Conservation (phyloP, 257 asterid genomes). For the Ilex aquifolium region DNA sequence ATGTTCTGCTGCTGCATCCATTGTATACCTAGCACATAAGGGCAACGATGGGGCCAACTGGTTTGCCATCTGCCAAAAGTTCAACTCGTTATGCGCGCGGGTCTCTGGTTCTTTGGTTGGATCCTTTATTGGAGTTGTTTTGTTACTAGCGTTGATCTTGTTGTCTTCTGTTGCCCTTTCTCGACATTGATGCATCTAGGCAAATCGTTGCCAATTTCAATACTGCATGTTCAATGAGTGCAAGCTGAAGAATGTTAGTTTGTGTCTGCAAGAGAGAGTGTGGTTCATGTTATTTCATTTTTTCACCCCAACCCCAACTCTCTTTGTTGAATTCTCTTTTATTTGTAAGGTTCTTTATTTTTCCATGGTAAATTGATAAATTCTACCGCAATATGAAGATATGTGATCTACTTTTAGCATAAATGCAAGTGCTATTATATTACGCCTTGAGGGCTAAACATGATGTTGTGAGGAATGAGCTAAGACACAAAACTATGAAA, state of each 20-base stretch:
- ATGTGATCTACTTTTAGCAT: not conserved
- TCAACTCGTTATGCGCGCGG: slow-evolving; percentile 59
- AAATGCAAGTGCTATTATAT: not conserved
- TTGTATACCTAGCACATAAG: slow-evolving; percentile 58
- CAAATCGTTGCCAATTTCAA: not conserved
- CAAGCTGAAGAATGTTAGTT: not conserved
- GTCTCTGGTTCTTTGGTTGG: slow-evolving; percentile 75
- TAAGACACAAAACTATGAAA: too few species aligned
- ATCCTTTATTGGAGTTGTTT: slow-evolving; percentile 50
- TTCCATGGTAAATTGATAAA: not conserved
- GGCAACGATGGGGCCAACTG: slow-evolving; percentile 50
- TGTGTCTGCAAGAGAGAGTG: not conserved
- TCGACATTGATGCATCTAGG: slow-evolving; percentile 15
- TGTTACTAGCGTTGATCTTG: slow-evolving; percentile 44
- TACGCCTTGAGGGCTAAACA: not conserved
- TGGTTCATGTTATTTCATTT: not conserved
- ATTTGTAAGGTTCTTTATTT: not conserved
- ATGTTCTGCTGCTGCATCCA: slow-evolving; percentile 77
- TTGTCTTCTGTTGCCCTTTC: slow-evolving; percentile 58
- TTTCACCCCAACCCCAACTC: not conserved
- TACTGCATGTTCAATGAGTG: not conserved
- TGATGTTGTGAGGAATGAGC: too few species aligned
- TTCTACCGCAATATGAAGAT: too few species aligned
- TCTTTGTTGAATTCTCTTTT: not conserved
- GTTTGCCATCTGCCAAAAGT: slow-evolving; percentile 52